Percentiles rank a stretch among this genome's conserved stretches.
These are phyloP conservation scores for Hanseniaspora gamundiae DNA, from an alignment of 1,139 yeast species.

Conservation along the genomic window DNA sequence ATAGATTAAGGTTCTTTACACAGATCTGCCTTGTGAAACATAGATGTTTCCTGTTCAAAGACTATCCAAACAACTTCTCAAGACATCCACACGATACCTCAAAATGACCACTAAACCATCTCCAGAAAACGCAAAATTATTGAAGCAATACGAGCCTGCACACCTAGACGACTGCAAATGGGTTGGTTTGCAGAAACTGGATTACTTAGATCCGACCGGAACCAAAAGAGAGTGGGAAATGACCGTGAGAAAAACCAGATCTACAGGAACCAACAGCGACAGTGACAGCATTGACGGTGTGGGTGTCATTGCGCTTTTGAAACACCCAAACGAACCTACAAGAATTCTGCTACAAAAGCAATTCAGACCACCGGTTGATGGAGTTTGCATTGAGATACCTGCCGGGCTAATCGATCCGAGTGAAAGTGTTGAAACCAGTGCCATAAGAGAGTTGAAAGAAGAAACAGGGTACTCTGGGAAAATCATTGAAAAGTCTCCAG, in stretches of 20 bases:
- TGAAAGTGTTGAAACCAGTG: slow-evolving; percentile 68
- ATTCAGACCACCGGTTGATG: slow-evolving; percentile 83
- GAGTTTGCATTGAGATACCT: slow-evolving; percentile 84
- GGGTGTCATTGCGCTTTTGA: slow-evolving; percentile 66
- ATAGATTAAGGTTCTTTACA: too few species aligned
- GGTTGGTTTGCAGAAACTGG: slow-evolving; percentile 49
- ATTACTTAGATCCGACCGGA: slow-evolving; percentile 63
- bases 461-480: slow-evolving; percentile 75
- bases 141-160: slow-evolving; percentile 23
- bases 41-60: too few species aligned
- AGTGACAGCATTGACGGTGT: slow-evolving; percentile 55
- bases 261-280: slow-evolving; percentile 29
- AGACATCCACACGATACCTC: not conserved
- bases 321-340: slow-evolving; percentile 38
- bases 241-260: slow-evolving; percentile 69
- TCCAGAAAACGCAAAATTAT: slow-evolving; percentile 29
- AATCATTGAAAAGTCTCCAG: slow-evolving; percentile 36
- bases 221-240: slow-evolving; percentile 65
- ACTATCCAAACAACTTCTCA: too few species aligned
- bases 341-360: slow-evolving; percentile 67
- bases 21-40: too few species aligned
- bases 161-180: slow-evolving; percentile 38
- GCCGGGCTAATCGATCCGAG: slow-evolving; percentile 88
- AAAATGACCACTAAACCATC: slow-evolving; percentile 7
- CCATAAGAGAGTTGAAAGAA: slow-evolving; percentile 74